These are phyloP conservation scores for Cetradonia linearis DNA, from an alignment of 495 filamentous ascomycete species.

Conservation along the genomic window DNA sequence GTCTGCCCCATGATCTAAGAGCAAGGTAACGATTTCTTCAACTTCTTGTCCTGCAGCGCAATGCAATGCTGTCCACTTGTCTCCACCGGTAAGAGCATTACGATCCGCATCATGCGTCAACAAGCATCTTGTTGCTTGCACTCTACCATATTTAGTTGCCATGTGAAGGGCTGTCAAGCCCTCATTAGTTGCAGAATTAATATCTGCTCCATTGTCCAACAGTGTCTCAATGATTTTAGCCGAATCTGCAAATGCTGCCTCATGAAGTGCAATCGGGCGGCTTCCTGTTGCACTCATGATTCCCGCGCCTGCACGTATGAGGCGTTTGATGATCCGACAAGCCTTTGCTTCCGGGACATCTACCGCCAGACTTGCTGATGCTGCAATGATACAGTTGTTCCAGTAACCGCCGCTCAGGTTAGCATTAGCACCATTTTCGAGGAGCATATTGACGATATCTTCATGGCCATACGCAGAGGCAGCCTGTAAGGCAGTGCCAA, in stretches of 20 bases:
- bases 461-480: conserved; percentile 28
- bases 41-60: background rate
- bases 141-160: background rate
- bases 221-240: background rate
- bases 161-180: background rate
- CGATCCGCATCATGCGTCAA: background rate
- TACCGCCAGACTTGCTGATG: background rate
- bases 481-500: conserved; percentile 12
- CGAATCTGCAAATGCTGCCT: background rate
- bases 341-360: background rate
- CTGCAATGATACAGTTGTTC: background rate
- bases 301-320: background rate
- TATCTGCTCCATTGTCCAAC: background rate
- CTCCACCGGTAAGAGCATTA: background rate
- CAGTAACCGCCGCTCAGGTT: background rate
- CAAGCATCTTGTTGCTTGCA: conserved; percentile 2
- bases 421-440: conserved; percentile 24
- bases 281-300: background rate
- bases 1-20: background rate
- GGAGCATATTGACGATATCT: conserved; percentile 23
- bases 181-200: background rate
- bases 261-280: background rate
- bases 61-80: background rate
- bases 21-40: background rate
- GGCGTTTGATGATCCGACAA: background rate